A percentile compares a stretch with the other conserved stretches of the same genome.
Conservation (phyloP, 2,329 filamentous ascomycete genomes). For the Colletotrichum scovillei region DNA sequence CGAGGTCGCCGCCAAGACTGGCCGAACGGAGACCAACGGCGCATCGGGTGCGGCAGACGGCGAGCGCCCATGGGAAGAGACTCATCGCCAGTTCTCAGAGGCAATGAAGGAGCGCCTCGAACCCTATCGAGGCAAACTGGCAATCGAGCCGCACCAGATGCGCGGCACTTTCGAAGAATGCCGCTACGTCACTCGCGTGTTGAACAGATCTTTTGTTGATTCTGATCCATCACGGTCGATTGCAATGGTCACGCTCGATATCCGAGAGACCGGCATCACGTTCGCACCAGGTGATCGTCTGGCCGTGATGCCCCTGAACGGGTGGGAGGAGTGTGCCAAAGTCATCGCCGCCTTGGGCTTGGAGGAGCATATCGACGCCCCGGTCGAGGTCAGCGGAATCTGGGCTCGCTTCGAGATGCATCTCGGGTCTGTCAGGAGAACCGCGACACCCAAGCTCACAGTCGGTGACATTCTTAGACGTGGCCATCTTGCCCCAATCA, state of each 20-base stretch:
- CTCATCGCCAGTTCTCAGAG: constrained; percentile 61
- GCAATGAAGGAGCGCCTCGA: constrained; percentile 65
- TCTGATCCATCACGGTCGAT: constrained; percentile 57
- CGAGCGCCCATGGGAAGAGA: constrained; percentile 60
- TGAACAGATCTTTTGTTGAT: constrained; percentile 58
- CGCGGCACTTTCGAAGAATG: constrained; percentile 66
- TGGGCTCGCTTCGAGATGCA: constrained; percentile 62
- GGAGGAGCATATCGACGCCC: constrained; percentile 56
- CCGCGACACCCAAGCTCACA: constrained; percentile 45
- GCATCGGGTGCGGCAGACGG: constrained; percentile 57
- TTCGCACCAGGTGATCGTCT: constrained; percentile 64
- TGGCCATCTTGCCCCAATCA: constrained; percentile 63
- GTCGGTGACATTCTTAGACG: constrained; percentile 62
- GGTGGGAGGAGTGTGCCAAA: constrained; percentile 65
- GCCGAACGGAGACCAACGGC: constrained; percentile 64
- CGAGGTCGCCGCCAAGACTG: constrained; percentile 65
- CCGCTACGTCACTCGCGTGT: constrained; percentile 57
- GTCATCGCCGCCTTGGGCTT: constrained; percentile 63
- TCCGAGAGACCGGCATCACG: constrained; percentile 63
- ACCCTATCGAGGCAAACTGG: constrained; percentile 57
- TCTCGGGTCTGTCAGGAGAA: constrained; percentile 50
- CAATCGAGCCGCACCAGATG: constrained; percentile 63
- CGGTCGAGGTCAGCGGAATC: constrained; percentile 48
- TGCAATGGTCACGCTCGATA: constrained; percentile 61
- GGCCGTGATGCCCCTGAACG: constrained; percentile 65